Base-by-base conservation (phyloP, 1,284 basidiomycete genomes). In the Cutaneotrichosporon dermatis region DNA sequence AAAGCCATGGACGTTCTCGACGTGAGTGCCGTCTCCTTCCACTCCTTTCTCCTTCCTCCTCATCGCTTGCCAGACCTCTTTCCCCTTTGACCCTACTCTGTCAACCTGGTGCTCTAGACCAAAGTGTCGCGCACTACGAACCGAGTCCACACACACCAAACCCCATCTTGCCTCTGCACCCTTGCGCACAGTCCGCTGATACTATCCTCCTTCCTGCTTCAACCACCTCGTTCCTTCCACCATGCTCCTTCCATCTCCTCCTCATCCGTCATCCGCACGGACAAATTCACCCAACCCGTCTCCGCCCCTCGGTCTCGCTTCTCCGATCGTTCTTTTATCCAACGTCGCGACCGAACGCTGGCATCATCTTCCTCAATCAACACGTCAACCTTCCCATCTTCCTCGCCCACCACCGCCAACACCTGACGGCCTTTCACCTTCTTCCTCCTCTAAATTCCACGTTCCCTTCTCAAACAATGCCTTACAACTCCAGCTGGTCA, bases 401-500 rank as follows among this genome's bases (percentile, higher is more conserved):
- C 58, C 51, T 3, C 41, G 5, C 36, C 11, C 39, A 16, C 11
- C 50, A 46, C 35, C 33, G 8, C 42, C 25, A 25, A 25, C 25
- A 25, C 25, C 25, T 25, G 25, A 25, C 25, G 25, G 25, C 25
- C 25, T 25, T 25, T 25, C 25, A 25, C 25, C 25, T 25, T 25
- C 25, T 25, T 48, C 25, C 45, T 48, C 7, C 25, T 43, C 15
- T 33, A 4, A 1, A 25, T 25, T 25, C 25, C 25, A 25, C 25
- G 25, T 25, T 25, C 25, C 25, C 25, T 25, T 25, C 25, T 25
- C 25, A 25, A 25, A 25, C 3, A 25, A 25, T 16, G 42, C 33
- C 33, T 42, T 46, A 42, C 56, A 63, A 45, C 40, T 51, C 44
- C 73, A 77, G 74, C 68, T 76, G 41, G 72, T 76, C 51, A 72